Conservation (phyloP, 495 filamentous ascomycete genomes). For the Parathielavia hyrcaniae region DNA sequence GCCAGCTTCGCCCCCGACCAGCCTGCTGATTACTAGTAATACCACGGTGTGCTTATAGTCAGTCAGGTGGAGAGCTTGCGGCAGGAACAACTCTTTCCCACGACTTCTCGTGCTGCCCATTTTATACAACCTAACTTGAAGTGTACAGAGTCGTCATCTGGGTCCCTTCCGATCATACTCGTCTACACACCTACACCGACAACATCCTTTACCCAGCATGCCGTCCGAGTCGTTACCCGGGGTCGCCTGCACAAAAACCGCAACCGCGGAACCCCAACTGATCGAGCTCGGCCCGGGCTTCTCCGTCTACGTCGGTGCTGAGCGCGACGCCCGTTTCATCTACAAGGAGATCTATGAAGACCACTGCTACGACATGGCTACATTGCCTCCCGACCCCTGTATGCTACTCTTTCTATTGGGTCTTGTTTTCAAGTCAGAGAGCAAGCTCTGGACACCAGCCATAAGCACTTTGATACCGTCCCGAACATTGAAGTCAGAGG, state of each 20-base stretch:
- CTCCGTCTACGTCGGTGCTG: neutral
- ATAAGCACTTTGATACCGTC: neutral
- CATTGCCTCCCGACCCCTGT: neutral
- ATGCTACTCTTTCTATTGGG: neutral
- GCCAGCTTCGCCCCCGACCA: neutral
- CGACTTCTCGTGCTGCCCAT: no score
- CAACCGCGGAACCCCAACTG: neutral
- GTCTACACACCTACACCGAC: neutral
- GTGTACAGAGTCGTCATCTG: no score
- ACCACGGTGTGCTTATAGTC: no score
- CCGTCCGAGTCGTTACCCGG: neutral
- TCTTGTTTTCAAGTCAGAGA: no score
- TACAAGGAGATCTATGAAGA: neutral
- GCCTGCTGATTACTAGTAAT: neutral
- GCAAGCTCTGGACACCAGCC: no score
- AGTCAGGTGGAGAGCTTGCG: no score
- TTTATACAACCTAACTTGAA: no score
- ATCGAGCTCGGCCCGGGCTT: neutral
- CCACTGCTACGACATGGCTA: neutral
- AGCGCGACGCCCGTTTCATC: conserved; percentile 1
- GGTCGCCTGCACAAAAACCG: neutral
- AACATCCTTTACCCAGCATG: neutral
- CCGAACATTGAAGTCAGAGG: no score
- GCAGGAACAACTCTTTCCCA: no score
- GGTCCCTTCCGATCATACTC: neutral